Base-by-base conservation (phyloP, 805 yeast genomes). In the Metschnikowia gelsemii region DNA sequence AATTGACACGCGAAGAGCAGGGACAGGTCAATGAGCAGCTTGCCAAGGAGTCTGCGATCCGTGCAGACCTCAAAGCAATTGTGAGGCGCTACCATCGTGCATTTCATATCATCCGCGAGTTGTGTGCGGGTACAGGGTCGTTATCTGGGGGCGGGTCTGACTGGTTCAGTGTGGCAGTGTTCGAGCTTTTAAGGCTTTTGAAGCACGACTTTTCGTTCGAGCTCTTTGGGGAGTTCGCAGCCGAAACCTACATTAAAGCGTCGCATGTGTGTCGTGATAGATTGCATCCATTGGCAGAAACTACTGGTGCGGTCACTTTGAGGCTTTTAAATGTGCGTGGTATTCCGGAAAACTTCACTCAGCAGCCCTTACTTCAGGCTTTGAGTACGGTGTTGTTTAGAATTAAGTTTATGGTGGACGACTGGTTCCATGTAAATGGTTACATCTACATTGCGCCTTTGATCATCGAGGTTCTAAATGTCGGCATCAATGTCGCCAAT, bases 1-100 rank as follows among this genome's bases (percentile, higher is more conserved):
- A 84, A 55, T 67, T 82, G 29, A 74, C 95, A 2, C 83, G 80
- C 49, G 97, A 90, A 56, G 96, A 93, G 45, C 85, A 79, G 47
- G 66, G 56, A 0, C 58, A 76, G 38, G 81, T 86, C 1, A 75
- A 75, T 32, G 78, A 75, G 33, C 91, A 87, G 55, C 51, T 89
- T 16, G 67, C 61, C 0, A 73, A 76, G 47, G 98, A 93, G 59
- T 57, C 76, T 0, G 57, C 46, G 2, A 74, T 84, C 18, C 75
- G 96, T 47, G 32, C 42, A 0, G 58, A 66, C 2, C 72, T 88
- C 4, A 61, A 64, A 7, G 28, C 35, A 0, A 55, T 67, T 4
- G 72, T 71, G 32, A 52, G 55, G 16, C 57, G 61, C 13, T 58
- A 79, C 9, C 56, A 59, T 14, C 75, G 84, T 32, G 77, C 82